Evolutionary conservation across 352 stramenopile genomes (phyloP), one percentile per base, ranked within the genome.

Genomic region (Phytophthora cactorum): DNA sequence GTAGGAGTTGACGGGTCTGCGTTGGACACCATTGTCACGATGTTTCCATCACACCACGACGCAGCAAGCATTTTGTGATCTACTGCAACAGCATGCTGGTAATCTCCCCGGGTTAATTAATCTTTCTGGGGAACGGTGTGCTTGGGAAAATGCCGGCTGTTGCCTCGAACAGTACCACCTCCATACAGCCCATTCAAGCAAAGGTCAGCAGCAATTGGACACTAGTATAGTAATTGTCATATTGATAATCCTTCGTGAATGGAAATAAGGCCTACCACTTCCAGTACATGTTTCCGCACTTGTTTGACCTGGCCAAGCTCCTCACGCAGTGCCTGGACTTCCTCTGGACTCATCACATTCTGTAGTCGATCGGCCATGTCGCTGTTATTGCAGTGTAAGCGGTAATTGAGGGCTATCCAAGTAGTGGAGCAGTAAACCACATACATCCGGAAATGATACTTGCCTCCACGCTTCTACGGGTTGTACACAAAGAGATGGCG

Each of bases 151-250:
- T 52, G 45, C 10, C 29, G 28, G 10, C 45, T 52, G 9, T 10
- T 34, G 9, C 25, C 25, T 32, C 45, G 9, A 14, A 52, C 45
- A n/a, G 25, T 52, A 6, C 25, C 45, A 8, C 45, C 4, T 29
- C 22, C 45, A 28, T 52, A 52, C 11, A 52, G 22, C 11, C 25
- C 9, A 22, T 52, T 52, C 11, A 52, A 52, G 7, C 22, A 12
- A 52, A 52, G 45, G 1, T 52, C 9, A 52, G 25, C 10, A 52
- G 22, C 14, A 52, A 10, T 28, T 52, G 25, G 8, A 34, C 22
- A 34, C 45, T 52, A 15, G 45, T 52, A 9, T 52, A 52, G 25
- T 34, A 52, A 8, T 34, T 52, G 45, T 34, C 45, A 52, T 52
- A 9, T 17, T 52, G 2, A 52, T 34, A 17, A 34, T 17, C 14